These are phyloP conservation scores for Didymella segeticola DNA, from an alignment of 2,329 filamentous ascomycete species.

Conservation along the genomic window DNA sequence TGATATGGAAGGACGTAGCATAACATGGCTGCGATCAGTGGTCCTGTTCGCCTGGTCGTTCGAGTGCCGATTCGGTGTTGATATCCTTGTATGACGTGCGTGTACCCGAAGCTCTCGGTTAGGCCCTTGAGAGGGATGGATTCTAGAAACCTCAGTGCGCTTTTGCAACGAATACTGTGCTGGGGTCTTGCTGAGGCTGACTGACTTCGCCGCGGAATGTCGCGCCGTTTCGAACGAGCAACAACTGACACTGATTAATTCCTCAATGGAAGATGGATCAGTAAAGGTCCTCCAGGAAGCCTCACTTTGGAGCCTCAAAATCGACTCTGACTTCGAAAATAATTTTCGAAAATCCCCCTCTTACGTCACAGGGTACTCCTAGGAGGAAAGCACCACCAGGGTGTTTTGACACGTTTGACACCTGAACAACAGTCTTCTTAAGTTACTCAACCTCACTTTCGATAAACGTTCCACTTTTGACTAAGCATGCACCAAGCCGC, in stretches of 20 bases:
- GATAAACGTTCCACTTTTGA: conserved; percentile 13
- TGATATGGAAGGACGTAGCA: neutral
- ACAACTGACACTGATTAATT: neutral
- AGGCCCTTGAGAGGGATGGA: neutral
- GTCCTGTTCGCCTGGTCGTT: neutral
- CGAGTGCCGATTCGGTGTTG: neutral
- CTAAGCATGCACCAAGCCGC: conserved; percentile 16
- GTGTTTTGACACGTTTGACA: conserved; percentile 5
- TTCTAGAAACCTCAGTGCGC: no score
- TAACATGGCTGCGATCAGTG: neutral
- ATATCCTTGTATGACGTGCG: neutral
- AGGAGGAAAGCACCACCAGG: conserved; percentile 13
- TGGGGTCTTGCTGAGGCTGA: neutral
- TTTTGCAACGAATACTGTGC: neutral
- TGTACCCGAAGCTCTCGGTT: neutral
- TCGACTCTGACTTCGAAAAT: neutral
- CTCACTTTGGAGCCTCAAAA: neutral
- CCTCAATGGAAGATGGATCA: neutral
- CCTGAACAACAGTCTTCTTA: conserved; percentile 4
- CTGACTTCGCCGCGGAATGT: neutral
- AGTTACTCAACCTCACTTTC: neutral
- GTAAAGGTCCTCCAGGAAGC: neutral
- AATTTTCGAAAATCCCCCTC: neutral
- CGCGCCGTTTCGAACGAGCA: neutral
- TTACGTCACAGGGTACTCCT: conserved; percentile 6